Percentiles rank a stretch among this genome's conserved stretches.
Evolutionary conservation across 2,329 filamentous ascomycete genomes (phyloP).

Genomic region (Apiospora malaysiana): DNA sequence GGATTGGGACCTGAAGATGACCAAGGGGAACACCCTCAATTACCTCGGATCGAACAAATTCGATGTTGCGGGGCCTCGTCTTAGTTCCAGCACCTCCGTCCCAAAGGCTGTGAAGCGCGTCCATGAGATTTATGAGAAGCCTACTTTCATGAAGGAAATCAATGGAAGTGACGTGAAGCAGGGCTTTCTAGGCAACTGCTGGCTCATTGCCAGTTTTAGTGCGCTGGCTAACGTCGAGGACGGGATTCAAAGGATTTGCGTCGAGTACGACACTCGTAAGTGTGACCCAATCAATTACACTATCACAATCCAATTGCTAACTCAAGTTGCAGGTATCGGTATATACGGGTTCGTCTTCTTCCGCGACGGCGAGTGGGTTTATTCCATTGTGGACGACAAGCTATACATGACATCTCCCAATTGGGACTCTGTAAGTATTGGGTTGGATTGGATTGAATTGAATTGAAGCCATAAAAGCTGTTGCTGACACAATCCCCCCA

Average conservation of each 20-base stretch:
- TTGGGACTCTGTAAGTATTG: constrained; percentile 66
- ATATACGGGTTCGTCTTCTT: constrained; percentile 93
- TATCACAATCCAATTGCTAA: constrained; percentile 37
- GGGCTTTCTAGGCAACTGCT: constrained; percentile 80
- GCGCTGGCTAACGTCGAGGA: constrained; percentile 76
- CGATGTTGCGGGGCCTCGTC: constrained; percentile 51
- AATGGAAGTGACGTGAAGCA: constrained; percentile 79
- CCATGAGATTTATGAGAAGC: constrained; percentile 77
- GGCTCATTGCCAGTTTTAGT: constrained; percentile 80
- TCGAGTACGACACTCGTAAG: constrained; percentile 70
- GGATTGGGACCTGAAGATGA: constrained; percentile 73
- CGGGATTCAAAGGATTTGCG: constrained; percentile 75
- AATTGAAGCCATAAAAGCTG: neutral
- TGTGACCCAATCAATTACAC: constrained; percentile 21
- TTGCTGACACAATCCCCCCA: neutral
- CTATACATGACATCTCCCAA: constrained; percentile 82
- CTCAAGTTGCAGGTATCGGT: constrained; percentile 65
- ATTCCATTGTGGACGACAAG: constrained; percentile 91
- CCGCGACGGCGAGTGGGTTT: constrained; percentile 89
- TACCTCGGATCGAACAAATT: constrained; percentile 58
- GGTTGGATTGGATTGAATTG: neutral
- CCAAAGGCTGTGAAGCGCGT: constrained; percentile 79
- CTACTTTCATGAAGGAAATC: constrained; percentile 70
- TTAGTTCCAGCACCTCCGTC: constrained; percentile 54
- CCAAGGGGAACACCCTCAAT: constrained; percentile 62